Percentiles rank a stretch among this genome's conserved stretches.
Evolutionary conservation across 176 grass and related monocot genomes (phyloP).

Genomic region (Neostapfia colusana): DNA sequence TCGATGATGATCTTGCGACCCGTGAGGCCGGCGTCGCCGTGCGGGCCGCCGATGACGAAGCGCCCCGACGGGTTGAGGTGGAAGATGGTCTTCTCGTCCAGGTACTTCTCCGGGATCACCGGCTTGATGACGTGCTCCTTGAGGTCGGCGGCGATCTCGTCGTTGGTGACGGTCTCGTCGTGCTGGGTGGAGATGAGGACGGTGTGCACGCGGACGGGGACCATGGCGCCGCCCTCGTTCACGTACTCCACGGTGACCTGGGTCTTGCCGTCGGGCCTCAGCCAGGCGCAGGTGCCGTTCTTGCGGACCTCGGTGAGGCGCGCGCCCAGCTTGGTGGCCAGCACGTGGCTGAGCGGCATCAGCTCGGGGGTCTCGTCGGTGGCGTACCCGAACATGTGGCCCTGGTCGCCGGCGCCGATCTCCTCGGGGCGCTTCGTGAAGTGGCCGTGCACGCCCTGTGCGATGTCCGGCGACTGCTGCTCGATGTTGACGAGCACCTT

Average conservation of each 20-base stretch:
- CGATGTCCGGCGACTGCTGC: slow-evolving; percentile 82
- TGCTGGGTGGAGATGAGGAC: slow-evolving; percentile 90
- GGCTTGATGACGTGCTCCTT: slow-evolving; percentile 89
- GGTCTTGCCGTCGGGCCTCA: slow-evolving; percentile 71
- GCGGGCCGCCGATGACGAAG: slow-evolving; percentile 63
- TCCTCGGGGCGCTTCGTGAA: slow-evolving; percentile 73
- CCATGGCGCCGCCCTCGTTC: slow-evolving; percentile 66
- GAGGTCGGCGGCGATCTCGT: slow-evolving; percentile 76
- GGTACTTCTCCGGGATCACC: slow-evolving; percentile 63
- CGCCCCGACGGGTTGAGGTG: slow-evolving; percentile 64
- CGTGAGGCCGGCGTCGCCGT: slow-evolving; percentile 57
- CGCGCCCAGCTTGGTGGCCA: slow-evolving; percentile 68
- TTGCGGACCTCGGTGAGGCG: slow-evolving; percentile 68
- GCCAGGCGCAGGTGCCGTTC: slow-evolving; percentile 64
- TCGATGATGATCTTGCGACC: slow-evolving; percentile 80
- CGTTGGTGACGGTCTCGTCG: slow-evolving; percentile 74
- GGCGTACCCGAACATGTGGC: slow-evolving; percentile 74
- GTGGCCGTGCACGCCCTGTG: slow-evolving; percentile 70
- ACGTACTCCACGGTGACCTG: slow-evolving; percentile 74
- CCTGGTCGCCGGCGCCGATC: slow-evolving; percentile 71
- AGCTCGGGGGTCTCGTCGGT: slow-evolving; percentile 74
- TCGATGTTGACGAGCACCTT: slow-evolving; percentile 78
- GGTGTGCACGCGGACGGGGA: slow-evolving; percentile 76
- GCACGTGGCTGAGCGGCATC: slow-evolving; percentile 72
- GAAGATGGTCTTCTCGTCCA: slow-evolving; percentile 73